These are phyloP conservation scores for Abrus precatorius DNA, from an alignment of 306 rosid species.

Conservation along the genomic window DNA sequence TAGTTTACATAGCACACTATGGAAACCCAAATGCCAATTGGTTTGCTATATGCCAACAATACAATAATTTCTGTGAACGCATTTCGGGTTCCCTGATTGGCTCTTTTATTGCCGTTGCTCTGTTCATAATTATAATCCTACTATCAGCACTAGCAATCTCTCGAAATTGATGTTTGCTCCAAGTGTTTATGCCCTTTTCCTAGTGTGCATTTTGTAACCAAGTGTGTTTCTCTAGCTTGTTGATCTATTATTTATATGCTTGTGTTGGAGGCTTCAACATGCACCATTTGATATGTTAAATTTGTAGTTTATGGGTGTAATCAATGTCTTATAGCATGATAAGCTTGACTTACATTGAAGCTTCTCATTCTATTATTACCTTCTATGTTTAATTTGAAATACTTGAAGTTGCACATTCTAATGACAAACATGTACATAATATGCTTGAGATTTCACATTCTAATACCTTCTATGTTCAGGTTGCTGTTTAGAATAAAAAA, in stretches of 20 bases:
- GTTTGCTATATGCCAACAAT: conserved; percentile 66
- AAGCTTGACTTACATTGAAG: background rate
- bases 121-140: conserved; percentile 56
- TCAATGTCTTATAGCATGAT: conserved; percentile 9
- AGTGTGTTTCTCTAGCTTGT: conserved; percentile 28
- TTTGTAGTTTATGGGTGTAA: background rate
- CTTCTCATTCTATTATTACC: background rate
- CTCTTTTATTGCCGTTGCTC: conserved; percentile 53
- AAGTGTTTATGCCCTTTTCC: background rate
- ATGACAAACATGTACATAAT: conserved; percentile 14
- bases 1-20: conserved; percentile 64
- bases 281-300: conserved; percentile 4
- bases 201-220: conserved; percentile 4
- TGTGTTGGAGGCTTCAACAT: conserved; percentile 15
- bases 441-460: conserved; percentile 15
- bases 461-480: conserved; percentile 24
- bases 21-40: conserved; percentile 66
- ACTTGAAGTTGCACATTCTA: conserved; percentile 7
- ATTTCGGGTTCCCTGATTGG: conserved; percentile 66
- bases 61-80: conserved; percentile 59
- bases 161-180: conserved; percentile 43
- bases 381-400: conserved; percentile 33
- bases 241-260: background rate
- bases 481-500: background rate
- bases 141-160: conserved; percentile 57